Evolutionary conservation across 306 rosid species (phyloP).

Genomic region (Medicago arabica): DNA sequence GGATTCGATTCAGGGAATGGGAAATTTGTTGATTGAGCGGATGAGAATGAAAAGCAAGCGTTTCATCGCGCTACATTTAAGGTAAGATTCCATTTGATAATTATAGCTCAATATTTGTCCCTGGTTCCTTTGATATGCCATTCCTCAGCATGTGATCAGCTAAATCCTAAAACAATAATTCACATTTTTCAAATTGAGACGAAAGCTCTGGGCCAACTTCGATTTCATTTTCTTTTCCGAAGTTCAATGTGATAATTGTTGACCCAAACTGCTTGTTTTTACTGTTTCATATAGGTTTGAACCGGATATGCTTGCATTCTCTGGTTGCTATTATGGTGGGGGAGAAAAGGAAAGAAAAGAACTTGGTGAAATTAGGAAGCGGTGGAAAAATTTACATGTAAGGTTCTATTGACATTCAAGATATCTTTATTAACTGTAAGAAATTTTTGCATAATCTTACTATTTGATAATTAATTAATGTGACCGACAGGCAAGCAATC

Average conservation of each 20-base stretch:
- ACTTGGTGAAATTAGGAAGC: conserved; percentile 73
- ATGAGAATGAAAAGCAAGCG: conserved; percentile 75
- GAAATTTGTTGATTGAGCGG: conserved; percentile 65
- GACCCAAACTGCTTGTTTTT: conserved; percentile 35
- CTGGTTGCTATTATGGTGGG: conserved; percentile 97
- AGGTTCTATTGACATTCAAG: conserved; percentile 42
- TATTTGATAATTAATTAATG: not conserved
- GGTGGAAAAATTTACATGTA: conserved; percentile 89
- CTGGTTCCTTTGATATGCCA: conserved; percentile 24
- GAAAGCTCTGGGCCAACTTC: not conserved
- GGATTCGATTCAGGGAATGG: conserved; percentile 64
- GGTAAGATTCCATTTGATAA: conserved; percentile 50
- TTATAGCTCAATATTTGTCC: conserved; percentile 22
- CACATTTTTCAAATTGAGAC: not conserved
- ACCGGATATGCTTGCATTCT: conserved; percentile 97
- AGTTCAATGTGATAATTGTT: conserved; percentile 30
- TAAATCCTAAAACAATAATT: not conserved
- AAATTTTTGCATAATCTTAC: conserved; percentile 34
- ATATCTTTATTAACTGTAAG: conserved; percentile 10
- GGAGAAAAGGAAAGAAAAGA: conserved; percentile 79
- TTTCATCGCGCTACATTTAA: conserved; percentile 90
- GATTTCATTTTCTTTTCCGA: not conserved
- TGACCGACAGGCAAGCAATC: conserved; percentile 61
- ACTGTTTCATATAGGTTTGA: conserved; percentile 63
- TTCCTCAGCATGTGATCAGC: not conserved